Evolutionary conservation across 2,329 filamentous ascomycete species (phyloP).

Genomic region (Pestalotiopsis fici): DNA sequence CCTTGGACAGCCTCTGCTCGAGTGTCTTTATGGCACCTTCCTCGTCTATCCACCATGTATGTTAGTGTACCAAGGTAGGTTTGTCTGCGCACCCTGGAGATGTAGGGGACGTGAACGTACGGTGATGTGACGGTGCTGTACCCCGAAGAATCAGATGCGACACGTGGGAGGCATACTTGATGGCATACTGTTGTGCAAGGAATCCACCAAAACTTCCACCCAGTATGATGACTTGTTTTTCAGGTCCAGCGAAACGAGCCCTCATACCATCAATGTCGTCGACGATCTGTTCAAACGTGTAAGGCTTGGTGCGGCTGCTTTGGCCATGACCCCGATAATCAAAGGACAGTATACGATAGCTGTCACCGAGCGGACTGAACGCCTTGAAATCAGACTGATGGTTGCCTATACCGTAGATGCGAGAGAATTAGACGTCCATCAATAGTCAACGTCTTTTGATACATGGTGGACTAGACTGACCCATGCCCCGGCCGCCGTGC

Average conservation of each 20-base stretch:
- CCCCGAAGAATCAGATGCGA: slow-evolving; percentile 35
- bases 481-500: slow-evolving; percentile 37
- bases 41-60: slow-evolving; percentile 26
- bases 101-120: slow-evolving; percentile 17
- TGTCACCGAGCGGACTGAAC: slow-evolving; percentile 27
- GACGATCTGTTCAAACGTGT: slow-evolving; percentile 36
- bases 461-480: slow-evolving; percentile 14
- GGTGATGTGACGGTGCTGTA: slow-evolving; percentile 37
- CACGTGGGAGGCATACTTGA: slow-evolving; percentile 32
- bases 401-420: slow-evolving; percentile 23
- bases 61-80: background rate
- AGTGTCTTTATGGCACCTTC: slow-evolving; percentile 32
- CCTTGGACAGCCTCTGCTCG: slow-evolving; percentile 30
- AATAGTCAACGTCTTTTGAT: background rate
- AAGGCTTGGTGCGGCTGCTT: slow-evolving; percentile 33
- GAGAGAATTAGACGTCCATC: background rate
- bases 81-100: background rate
- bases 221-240: slow-evolving; percentile 30
- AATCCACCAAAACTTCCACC: slow-evolving; percentile 42
- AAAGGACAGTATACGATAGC: slow-evolving; percentile 34
- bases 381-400: slow-evolving; percentile 34
- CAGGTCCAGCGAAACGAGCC: slow-evolving; percentile 24
- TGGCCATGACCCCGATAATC: slow-evolving; percentile 37
- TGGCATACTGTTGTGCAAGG: slow-evolving; percentile 38
- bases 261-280: slow-evolving; percentile 36